Percentiles rank a stretch among this genome's conserved stretches.
phyloP scores from a whole-genome alignment of 805 yeast species.

The Wickerhamiella qilinensis region DNA sequence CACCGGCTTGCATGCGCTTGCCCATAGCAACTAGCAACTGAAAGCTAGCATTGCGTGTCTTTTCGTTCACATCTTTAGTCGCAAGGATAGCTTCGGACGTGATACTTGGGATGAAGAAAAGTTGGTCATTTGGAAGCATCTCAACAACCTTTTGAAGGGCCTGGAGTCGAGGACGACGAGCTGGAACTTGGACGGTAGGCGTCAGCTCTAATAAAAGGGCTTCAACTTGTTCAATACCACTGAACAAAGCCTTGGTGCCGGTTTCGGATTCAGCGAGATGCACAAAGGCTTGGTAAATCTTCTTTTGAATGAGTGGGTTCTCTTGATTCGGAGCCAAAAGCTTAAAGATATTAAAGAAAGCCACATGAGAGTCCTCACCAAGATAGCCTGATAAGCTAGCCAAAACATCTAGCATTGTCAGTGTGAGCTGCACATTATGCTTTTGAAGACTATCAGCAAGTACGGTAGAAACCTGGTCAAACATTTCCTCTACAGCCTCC shows the following conservation, averaged over 20 bases:
- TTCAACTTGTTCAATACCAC: slow-evolving; percentile 43
- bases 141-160: slow-evolving; percentile 49
- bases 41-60: slow-evolving; percentile 71
- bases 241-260: slow-evolving; percentile 37
- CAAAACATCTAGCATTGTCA: slow-evolving; percentile 82
- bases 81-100: slow-evolving; percentile 79
- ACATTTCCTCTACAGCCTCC: slow-evolving; percentile 55
- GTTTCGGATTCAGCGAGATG: slow-evolving; percentile 51
- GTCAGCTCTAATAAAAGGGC: slow-evolving; percentile 33
- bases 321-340: slow-evolving; percentile 15
- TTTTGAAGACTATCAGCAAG: slow-evolving; percentile 50
- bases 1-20: slow-evolving; percentile 48
- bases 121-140: slow-evolving; percentile 43
- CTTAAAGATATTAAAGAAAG: slow-evolving; percentile 12
- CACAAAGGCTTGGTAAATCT: slow-evolving; percentile 58
- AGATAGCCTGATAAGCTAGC: slow-evolving; percentile 78
- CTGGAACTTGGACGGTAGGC: slow-evolving; percentile 42
- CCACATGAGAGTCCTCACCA: slow-evolving; percentile 27
- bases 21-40: slow-evolving; percentile 68
- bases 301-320: slow-evolving; percentile 66
- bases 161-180: slow-evolving; percentile 63
- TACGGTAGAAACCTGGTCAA: slow-evolving; percentile 70
- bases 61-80: slow-evolving; percentile 86
- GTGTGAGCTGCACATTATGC: slow-evolving; percentile 29
- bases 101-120: slow-evolving; percentile 64